phyloP scores from a whole-genome alignment of 2,329 filamentous ascomycete genomes.

The Aschersonia sp. region DNA sequence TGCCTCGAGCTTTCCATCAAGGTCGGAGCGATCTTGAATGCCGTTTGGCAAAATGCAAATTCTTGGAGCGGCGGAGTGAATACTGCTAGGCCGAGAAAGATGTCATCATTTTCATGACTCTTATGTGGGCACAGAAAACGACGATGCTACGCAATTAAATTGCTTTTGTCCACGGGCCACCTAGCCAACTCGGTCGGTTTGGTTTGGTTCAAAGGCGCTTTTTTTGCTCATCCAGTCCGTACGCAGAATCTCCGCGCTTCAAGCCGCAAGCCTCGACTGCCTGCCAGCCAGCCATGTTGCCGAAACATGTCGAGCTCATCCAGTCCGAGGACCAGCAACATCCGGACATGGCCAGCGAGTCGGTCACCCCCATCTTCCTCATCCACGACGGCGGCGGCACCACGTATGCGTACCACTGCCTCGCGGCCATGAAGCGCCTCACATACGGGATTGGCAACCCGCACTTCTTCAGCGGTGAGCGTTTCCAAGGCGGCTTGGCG shows the following conservation, averaged over 20 bases:
- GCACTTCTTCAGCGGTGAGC: conserved; percentile 28
- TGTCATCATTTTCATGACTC: too few relatives aligned
- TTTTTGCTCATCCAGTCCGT: too few relatives aligned
- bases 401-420: conserved; percentile 40
- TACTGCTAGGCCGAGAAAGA: too few relatives aligned
- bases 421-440: conserved; percentile 31
- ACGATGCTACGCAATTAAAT: too few relatives aligned
- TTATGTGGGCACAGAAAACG: too few relatives aligned
- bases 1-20: too few relatives aligned
- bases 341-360: conserved; percentile 6
- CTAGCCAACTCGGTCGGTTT: too few relatives aligned
- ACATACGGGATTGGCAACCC: conserved; percentile 43
- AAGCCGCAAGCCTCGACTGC: not conserved
- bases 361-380: conserved; percentile 33
- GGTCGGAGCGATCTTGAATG: too few relatives aligned
- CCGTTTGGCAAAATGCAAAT: too few relatives aligned
- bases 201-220: too few relatives aligned
- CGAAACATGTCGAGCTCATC: conserved; percentile 15
- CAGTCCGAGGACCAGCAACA: conserved; percentile 18
- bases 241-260: not conserved
- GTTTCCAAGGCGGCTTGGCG: conserved; percentile 35
- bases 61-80: too few relatives aligned
- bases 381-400: conserved; percentile 49
- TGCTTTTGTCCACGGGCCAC: too few relatives aligned
- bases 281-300: not conserved